Conservation (phyloP, 345 rosid species). For the Citropsis articulata region DNA sequence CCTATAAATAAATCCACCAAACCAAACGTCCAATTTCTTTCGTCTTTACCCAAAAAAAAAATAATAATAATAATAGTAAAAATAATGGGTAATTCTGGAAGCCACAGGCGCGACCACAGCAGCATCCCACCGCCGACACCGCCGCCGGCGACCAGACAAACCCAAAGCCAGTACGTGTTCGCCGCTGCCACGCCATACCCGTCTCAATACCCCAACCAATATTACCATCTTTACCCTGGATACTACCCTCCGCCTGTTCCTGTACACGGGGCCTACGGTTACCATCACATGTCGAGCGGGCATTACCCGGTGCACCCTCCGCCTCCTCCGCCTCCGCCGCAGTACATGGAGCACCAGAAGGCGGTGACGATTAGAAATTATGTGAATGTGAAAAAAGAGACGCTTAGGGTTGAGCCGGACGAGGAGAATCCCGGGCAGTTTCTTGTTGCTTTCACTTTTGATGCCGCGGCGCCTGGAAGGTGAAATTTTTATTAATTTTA, state of each 20-base stretch:
- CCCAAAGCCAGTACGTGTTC: slow-evolving; percentile 35
- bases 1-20: no score
- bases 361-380: slow-evolving; percentile 49
- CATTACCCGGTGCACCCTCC: slow-evolving; percentile 16
- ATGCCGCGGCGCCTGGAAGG: slow-evolving; percentile 55
- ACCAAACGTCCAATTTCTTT: no score
- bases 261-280: slow-evolving; percentile 19
- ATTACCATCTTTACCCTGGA: slow-evolving; percentile 20
- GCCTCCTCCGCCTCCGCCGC: slow-evolving; percentile 23
- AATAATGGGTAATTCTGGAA: slow-evolving; percentile 11
- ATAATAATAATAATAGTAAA: no score
- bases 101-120: slow-evolving; percentile 27
- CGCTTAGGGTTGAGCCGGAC: slow-evolving; percentile 36
- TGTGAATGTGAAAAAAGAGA: slow-evolving; percentile 53
- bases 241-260: slow-evolving; percentile 25
- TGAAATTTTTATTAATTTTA: slow-evolving; percentile 2
- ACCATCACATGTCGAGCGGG: slow-evolving; percentile 30
- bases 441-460: slow-evolving; percentile 45
- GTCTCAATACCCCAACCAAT: slow-evolving; percentile 32
- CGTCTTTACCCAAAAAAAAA: no score
- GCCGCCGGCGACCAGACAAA: slow-evolving; percentile 18
- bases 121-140: slow-evolving; percentile 17
- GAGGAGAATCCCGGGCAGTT: slow-evolving; percentile 39
- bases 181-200: slow-evolving; percentile 45
- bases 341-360: slow-evolving; percentile 46